Evolutionary conservation across 1,284 basidiomycete species (phyloP).

Genomic region (Agroathelia rolfsii): DNA sequence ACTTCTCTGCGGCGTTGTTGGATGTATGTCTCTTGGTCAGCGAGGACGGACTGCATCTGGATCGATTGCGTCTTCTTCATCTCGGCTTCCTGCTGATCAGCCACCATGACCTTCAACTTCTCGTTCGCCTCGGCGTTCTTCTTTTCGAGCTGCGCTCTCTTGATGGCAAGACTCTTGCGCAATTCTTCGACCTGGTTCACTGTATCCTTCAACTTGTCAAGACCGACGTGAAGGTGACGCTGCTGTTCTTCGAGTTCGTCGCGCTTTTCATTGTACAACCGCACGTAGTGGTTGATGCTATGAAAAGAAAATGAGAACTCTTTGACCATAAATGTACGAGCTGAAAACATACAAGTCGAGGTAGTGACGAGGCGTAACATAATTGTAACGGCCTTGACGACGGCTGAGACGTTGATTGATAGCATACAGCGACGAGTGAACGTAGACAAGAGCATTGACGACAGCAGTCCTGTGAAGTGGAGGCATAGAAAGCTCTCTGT

Average conservation of each 20-base stretch:
- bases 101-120: conserved; percentile 96
- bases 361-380: conserved; percentile 97
- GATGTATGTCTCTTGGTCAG: conserved; percentile 86
- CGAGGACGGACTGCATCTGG: conserved; percentile 88
- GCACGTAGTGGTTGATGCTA: conserved; percentile 95
- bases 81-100: conserved; percentile 97
- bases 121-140: conserved; percentile 95
- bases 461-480: conserved; percentile 82
- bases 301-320: conserved; percentile 11
- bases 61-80: conserved; percentile 96
- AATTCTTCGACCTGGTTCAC: conserved; percentile 95
- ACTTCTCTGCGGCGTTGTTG: conserved; percentile 83
- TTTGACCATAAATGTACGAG: conserved; percentile 1
- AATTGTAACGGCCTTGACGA: conserved; percentile 88
- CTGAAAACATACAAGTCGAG: conserved; percentile 98
- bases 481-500: conserved; percentile 72
- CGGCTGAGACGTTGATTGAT: conserved; percentile 87
- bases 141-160: conserved; percentile 85
- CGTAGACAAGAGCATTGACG: conserved; percentile 88
- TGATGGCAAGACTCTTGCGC: conserved; percentile 89
- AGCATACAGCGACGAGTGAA: conserved; percentile 85
- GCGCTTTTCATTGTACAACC: conserved; percentile 95
- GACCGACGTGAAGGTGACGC: conserved; percentile 94
- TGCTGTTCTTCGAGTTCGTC: conserved; percentile 98
- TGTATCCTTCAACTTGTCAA: conserved; percentile 94